A percentile compares a stretch with the other conserved stretches of the same genome.
These are phyloP conservation scores for Acorus calamus DNA, from an alignment of 106 monocot species.

Conservation along the genomic window DNA sequence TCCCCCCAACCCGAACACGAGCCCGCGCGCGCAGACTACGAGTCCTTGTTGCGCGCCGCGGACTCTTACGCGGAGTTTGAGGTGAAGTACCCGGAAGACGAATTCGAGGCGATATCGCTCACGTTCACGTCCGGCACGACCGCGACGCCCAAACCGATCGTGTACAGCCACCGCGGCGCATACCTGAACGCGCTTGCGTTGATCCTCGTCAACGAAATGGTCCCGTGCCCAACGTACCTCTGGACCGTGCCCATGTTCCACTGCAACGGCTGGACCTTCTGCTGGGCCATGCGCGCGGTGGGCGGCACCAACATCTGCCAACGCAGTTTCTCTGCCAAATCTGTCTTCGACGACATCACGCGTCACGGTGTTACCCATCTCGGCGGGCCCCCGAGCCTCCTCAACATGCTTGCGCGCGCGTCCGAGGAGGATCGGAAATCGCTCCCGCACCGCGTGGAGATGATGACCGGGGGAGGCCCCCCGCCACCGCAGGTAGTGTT, in stretches of 20 bases:
- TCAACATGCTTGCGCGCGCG: slow-evolving; percentile 23
- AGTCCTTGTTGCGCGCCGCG: slow-evolving; percentile 3
- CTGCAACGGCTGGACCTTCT: slow-evolving; percentile 29
- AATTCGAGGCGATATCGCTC: slow-evolving; percentile 24
- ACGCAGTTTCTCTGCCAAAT: slow-evolving; percentile 12
- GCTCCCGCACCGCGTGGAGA: slow-evolving; percentile 4
- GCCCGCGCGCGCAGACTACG: slow-evolving; percentile 1
- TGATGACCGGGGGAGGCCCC: slow-evolving; percentile 29
- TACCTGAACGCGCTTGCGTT: slow-evolving; percentile 17
- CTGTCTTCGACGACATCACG: slow-evolving; percentile 12
- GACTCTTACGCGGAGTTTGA: neutral
- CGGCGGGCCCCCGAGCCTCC: slow-evolving; percentile 25
- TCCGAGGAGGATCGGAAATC: slow-evolving; percentile 4
- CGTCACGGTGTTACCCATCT: slow-evolving; percentile 25
- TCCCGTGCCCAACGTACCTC: slow-evolving; percentile 13
- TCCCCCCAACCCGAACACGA: no score
- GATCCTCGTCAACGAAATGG: slow-evolving; percentile 9
- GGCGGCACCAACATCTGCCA: slow-evolving; percentile 30
- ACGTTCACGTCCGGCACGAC: slow-evolving; percentile 40
- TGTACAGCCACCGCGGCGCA: slow-evolving; percentile 29
- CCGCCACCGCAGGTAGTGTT: slow-evolving; percentile 25
- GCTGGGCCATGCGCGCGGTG: slow-evolving; percentile 24
- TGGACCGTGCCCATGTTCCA: slow-evolving; percentile 38
- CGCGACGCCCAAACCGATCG: slow-evolving; percentile 25
- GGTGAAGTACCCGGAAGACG: slow-evolving; percentile 19